These are phyloP conservation scores for Phytophthora chlamydospora DNA, from an alignment of 352 stramenopile species.

Conservation along the genomic window DNA sequence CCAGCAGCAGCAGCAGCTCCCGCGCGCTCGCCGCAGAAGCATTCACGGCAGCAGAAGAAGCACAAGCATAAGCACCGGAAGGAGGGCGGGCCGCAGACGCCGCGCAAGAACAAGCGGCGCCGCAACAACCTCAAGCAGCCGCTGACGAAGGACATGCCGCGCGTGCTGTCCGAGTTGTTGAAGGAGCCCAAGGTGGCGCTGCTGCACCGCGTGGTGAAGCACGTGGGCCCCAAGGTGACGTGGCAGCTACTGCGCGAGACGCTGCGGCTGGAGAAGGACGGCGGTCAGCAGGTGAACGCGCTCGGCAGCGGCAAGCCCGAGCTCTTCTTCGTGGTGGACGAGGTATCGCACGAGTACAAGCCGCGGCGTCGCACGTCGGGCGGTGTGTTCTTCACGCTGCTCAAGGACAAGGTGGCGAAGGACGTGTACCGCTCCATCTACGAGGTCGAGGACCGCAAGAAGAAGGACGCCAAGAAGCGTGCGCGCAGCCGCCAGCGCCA, in stretches of 20 bases:
- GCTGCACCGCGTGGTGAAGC: constrained; percentile 74
- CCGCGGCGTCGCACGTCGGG: constrained; percentile 71
- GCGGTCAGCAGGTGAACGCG: constrained; percentile 60
- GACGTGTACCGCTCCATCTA: constrained; percentile 82
- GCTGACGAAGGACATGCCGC: constrained; percentile 60
- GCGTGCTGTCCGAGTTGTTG: constrained; percentile 56
- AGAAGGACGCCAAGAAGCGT: constrained; percentile 77
- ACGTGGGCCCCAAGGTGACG: constrained; percentile 61
- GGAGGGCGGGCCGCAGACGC: constrained; percentile 1
- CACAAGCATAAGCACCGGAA: constrained; percentile 12
- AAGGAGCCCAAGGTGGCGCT: constrained; percentile 73
- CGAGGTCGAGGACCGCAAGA: constrained; percentile 71
- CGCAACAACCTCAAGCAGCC: constrained; percentile 53
- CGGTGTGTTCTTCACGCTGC: constrained; percentile 69
- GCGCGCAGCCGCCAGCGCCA: constrained; percentile 51
- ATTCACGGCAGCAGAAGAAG: constrained; percentile 8
- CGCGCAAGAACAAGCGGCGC: constrained; percentile 31
- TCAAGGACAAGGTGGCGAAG: constrained; percentile 67
- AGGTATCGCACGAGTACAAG: constrained; percentile 44
- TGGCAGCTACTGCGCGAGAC: constrained; percentile 74
- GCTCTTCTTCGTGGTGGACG: constrained; percentile 55
- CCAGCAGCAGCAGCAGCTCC: constrained; percentile 7
- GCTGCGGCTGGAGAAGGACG: constrained; percentile 66
- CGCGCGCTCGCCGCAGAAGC: constrained; percentile 7
- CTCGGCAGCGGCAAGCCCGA: constrained; percentile 50